These are phyloP conservation scores for Stagonosporopsis tanaceti DNA, from an alignment of 2,329 filamentous ascomycete genomes.

Conservation along the genomic window DNA sequence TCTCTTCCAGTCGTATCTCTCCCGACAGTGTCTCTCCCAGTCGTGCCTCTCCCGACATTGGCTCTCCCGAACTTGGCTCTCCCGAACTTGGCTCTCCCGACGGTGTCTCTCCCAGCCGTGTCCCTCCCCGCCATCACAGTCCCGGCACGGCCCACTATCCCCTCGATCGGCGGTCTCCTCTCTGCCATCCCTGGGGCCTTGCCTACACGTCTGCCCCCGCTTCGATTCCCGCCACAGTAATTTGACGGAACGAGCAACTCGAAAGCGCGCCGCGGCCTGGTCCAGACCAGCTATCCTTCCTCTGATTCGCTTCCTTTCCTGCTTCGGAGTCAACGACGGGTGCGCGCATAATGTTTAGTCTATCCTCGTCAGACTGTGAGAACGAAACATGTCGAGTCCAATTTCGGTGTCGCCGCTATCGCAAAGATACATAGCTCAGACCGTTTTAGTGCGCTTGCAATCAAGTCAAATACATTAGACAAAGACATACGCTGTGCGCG, in stretches of 20 bases:
- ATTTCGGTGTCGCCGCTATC: conserved; percentile 6
- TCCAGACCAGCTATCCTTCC: neutral
- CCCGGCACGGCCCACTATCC: neutral
- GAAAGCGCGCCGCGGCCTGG: neutral
- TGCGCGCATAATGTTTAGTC: conserved; percentile 20
- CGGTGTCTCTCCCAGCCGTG: neutral
- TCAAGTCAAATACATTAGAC: conserved; percentile 17
- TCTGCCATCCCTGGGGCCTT: neutral
- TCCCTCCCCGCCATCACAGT: neutral
- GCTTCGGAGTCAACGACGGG: conserved; percentile 8
- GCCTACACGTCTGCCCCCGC: neutral
- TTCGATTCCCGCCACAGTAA: neutral
- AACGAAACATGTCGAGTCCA: neutral
- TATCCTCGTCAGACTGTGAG: conserved; percentile 8
- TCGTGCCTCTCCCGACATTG: too few relatives aligned
- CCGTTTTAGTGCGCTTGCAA: conserved; percentile 14
- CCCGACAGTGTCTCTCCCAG: too few relatives aligned
- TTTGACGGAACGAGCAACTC: neutral
- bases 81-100: too few relatives aligned
- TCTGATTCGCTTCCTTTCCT: neutral
- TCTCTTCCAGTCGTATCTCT: too few relatives aligned
- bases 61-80: too few relatives aligned
- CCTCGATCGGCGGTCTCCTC: neutral
- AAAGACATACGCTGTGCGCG: conserved; percentile 1
- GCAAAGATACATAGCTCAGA: conserved; percentile 13